phyloP scores from a whole-genome alignment of 768 basidiomycete species.

The Pisolithus sp. region DNA sequence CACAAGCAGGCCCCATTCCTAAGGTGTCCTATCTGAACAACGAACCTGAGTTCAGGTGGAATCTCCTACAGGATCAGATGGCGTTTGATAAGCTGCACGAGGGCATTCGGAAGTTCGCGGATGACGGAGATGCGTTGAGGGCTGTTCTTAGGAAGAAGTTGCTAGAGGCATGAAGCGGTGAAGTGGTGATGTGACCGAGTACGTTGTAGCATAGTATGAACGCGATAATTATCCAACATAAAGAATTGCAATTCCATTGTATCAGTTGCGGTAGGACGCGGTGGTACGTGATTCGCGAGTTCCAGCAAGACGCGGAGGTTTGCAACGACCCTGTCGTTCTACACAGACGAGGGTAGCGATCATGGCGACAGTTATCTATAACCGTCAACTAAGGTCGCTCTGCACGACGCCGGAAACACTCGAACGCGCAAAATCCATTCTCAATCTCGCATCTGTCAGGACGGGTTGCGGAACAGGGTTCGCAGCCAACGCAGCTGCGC shows the following conservation, averaged over 20 bases:
- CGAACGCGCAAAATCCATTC: constrained; percentile 17
- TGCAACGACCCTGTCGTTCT: no score
- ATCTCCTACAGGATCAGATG: constrained; percentile 84
- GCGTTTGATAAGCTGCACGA: constrained; percentile 95
- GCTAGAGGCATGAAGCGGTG: neutral
- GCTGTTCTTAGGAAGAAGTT: constrained; percentile 65
- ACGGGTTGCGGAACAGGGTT: constrained; percentile 26
- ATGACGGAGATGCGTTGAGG: constrained; percentile 86
- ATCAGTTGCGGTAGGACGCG: no score
- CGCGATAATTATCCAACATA: no score
- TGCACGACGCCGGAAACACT: constrained; percentile 17
- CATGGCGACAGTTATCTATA: constrained; percentile 15
- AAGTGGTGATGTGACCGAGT: no score
- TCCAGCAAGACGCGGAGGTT: no score
- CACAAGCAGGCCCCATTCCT: constrained; percentile 55
- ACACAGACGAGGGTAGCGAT: no score
- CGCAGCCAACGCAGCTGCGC: constrained; percentile 13
- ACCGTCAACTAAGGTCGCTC: constrained; percentile 12
- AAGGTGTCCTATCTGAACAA: constrained; percentile 84
- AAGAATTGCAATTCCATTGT: no score
- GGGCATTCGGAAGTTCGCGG: constrained; percentile 96
- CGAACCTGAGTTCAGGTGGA: constrained; percentile 91
- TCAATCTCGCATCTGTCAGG: constrained; percentile 15
- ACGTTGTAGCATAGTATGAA: no score
- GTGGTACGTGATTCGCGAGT: no score